phyloP scores from a whole-genome alignment of 805 yeast species.

The Lachancea waltii region DNA sequence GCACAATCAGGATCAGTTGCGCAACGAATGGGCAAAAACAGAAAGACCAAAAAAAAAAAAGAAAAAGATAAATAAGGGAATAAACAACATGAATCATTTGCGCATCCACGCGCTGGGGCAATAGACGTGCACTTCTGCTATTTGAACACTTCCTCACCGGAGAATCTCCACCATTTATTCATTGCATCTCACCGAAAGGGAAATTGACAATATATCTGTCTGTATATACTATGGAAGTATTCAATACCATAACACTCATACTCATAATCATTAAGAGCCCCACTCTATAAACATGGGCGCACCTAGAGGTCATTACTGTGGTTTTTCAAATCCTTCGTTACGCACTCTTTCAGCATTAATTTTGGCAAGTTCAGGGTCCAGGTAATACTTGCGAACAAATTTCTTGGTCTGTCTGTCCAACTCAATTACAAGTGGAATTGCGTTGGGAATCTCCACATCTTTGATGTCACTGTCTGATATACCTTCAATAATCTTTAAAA shows the following conservation, averaged over 20 bases:
- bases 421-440: constrained; percentile 69
- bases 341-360: constrained; percentile 76
- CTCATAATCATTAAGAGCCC: background rate
- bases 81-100: too few species aligned
- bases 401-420: constrained; percentile 42
- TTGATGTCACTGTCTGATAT: constrained; percentile 65
- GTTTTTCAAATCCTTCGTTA: constrained; percentile 53
- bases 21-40: too few species aligned
- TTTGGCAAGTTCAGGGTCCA: constrained; percentile 76
- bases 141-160: background rate
- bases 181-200: constrained; percentile 1
- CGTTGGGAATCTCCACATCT: constrained; percentile 74
- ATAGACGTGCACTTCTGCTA: background rate
- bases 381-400: constrained; percentile 51
- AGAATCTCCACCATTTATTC: background rate
- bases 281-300: background rate
- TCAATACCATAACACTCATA: background rate
- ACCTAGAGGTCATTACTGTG: background rate
- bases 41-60: background rate
- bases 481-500: constrained; percentile 59
- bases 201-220: constrained; percentile 3
- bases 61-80: constrained; percentile 1
- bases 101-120: too few species aligned
- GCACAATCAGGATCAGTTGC: too few species aligned
- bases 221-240: constrained; percentile 4